Evolutionary conservation across 1,139 yeast genomes (phyloP).

Genomic region (Saccharomyces hybrid): DNA sequence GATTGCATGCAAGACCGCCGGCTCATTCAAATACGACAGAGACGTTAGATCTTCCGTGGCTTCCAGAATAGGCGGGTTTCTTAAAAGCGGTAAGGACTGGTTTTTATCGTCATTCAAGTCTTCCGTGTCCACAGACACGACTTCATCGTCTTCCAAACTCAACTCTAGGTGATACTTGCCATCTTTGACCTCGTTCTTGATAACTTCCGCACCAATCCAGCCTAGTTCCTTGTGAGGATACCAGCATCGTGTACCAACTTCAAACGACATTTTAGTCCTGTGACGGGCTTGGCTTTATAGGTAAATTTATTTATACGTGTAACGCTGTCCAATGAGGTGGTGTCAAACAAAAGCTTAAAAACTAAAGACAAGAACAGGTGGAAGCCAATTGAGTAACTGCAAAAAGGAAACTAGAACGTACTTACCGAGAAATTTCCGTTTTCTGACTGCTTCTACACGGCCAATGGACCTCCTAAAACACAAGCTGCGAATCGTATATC

Average conservation of each 20-base stretch:
- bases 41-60: slow-evolving; percentile 86
- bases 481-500: not conserved
- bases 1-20: slow-evolving; percentile 95
- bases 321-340: not conserved
- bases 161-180: slow-evolving; percentile 54
- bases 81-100: slow-evolving; percentile 57
- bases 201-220: slow-evolving; percentile 85
- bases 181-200: slow-evolving; percentile 43
- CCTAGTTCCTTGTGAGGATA: slow-evolving; percentile 82
- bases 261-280: slow-evolving; percentile 23
- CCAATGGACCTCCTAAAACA: not conserved
- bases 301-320: not conserved
- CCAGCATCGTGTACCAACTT: slow-evolving; percentile 70
- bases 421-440: not conserved
- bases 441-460: not conserved
- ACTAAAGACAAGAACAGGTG: not conserved
- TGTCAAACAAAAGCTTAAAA: not conserved
- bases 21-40: slow-evolving; percentile 88
- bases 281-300: not conserved
- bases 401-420: too few relatives aligned
- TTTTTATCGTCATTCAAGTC: slow-evolving; percentile 32
- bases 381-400: not conserved
- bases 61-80: slow-evolving; percentile 87
- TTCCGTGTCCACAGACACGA: slow-evolving; percentile 51
- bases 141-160: slow-evolving; percentile 53